phyloP scores from a whole-genome alignment of 768 basidiomycete species.

The Calocera cornea region DNA sequence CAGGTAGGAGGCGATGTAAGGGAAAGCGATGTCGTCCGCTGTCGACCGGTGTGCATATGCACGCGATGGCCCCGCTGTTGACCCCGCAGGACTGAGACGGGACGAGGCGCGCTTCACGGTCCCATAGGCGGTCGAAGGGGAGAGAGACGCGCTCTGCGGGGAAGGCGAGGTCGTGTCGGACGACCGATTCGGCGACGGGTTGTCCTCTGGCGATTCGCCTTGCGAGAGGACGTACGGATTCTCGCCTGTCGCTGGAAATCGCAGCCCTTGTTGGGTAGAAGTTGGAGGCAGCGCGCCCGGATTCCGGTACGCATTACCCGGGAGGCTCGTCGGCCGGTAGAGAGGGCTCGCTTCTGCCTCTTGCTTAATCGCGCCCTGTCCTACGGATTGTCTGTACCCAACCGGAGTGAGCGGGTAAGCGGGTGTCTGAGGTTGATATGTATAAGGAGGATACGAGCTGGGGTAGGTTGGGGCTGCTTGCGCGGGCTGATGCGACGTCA shows the following conservation, averaged over 20 bases:
- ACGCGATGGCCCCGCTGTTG: neutral
- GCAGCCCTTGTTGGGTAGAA: neutral
- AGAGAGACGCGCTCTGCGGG: neutral
- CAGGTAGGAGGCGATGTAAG: neutral
- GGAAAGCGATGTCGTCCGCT: neutral
- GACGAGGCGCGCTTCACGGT: neutral
- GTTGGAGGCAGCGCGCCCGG: neutral
- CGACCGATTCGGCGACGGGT: neutral
- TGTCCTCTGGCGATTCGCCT: neutral
- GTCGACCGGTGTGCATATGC: neutral
- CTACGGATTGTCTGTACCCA: neutral
- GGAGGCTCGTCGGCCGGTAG: neutral
- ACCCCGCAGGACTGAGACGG: neutral
- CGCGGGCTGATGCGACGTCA: neutral
- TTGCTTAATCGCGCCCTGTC: neutral
- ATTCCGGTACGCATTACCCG: neutral
- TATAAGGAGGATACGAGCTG: neutral
- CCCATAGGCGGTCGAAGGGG: neutral
- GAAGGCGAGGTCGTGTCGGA: neutral
- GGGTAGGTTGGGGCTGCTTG: neutral
- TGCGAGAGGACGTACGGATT: neutral
- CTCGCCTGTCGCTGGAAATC: neutral
- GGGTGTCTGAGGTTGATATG: neutral
- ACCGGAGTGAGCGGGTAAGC: neutral
- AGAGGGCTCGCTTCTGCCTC: neutral